Base-by-base conservation (phyloP, 1,284 basidiomycete genomes). In the Rhizoctonia solani region DNA sequence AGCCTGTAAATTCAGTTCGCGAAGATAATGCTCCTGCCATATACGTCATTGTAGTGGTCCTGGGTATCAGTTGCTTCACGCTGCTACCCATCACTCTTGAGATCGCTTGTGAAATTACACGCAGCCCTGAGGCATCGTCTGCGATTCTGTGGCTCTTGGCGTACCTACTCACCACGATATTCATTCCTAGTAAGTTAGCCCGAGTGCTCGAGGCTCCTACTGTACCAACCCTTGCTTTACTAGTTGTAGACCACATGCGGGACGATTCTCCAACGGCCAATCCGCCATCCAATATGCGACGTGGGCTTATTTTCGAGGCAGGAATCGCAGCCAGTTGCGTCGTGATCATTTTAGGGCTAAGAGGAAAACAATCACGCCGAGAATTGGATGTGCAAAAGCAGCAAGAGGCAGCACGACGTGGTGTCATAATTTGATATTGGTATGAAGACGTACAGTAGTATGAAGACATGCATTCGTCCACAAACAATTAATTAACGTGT, bases 71-170 rank as follows among this genome's bases (percentile, higher is more conserved):
- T 53, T 85, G 85, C 3, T 69, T 92, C 55, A 82, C 85, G 3
- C 82, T 91, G 77, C 80, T 93, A 2, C 89, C 90, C 1, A 81
- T 92, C 25, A 85, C 79, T 0, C 78, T 93, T 68, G 90, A 93
- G 73, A 82, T 93, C 23, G 87, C 81, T 6, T 87, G 85, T 49
- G 90, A 93, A 74, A 74, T 92, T 29, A 90, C 89, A 11, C 81
- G 87, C 67, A 91, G 90, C 72, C 83, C 90, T 1, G 88, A 89
- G 68, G 85, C 82, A 0, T 90, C 88, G 69, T 83, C 89, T 0
- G 87, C 90, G 0, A 74, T 90, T 25, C 73, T 92, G 25, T 92
- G 89, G 89, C 85, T 85, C 75, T 9, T 21, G 21, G 44, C 16
- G 32, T 19, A 54, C 30, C 53, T 54, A 19, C 53, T 54, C 5